Percentiles rank a stretch among this genome's conserved stretches.
These are phyloP conservation scores for Huiozyma sinensis DNA, from an alignment of 805 yeast genomes.

Conservation along the genomic window DNA sequence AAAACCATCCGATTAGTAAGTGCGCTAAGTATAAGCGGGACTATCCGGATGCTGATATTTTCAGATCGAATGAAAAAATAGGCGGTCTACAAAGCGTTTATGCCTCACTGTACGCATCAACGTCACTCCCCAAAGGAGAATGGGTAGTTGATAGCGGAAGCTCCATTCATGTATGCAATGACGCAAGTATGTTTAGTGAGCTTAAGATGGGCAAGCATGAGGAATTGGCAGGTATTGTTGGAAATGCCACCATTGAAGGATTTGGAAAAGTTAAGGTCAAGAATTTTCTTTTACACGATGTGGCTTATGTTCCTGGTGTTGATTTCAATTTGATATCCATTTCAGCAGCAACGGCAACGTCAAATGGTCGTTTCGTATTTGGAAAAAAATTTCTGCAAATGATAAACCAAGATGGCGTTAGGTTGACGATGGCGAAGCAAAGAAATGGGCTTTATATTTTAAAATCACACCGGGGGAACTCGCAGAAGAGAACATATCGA, in stretches of 20 bases:
- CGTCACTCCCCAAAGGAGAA: not conserved
- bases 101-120: not conserved
- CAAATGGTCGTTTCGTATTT: not conserved
- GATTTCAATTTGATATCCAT: conserved; percentile 2
- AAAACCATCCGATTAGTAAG: not conserved
- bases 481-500: not conserved
- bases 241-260: conserved; percentile 2
- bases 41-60: not conserved
- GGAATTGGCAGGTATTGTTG: conserved; percentile 3
- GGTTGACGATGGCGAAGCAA: not conserved
- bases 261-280: conserved; percentile 1
- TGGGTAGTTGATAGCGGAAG: conserved; percentile 5
- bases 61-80: not conserved
- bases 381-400: not conserved
- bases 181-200: not conserved
- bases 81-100: not conserved
- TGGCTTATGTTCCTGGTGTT: conserved; percentile 3
- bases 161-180: conserved; percentile 3
- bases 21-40: not conserved
- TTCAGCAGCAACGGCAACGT: not conserved
- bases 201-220: not conserved
- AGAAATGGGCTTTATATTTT: not conserved
- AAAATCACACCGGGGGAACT: not conserved
- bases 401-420: not conserved
- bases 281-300: not conserved